Conservation (phyloP, 306 rosid genomes). For the Leucaena leucocephala region DNA sequence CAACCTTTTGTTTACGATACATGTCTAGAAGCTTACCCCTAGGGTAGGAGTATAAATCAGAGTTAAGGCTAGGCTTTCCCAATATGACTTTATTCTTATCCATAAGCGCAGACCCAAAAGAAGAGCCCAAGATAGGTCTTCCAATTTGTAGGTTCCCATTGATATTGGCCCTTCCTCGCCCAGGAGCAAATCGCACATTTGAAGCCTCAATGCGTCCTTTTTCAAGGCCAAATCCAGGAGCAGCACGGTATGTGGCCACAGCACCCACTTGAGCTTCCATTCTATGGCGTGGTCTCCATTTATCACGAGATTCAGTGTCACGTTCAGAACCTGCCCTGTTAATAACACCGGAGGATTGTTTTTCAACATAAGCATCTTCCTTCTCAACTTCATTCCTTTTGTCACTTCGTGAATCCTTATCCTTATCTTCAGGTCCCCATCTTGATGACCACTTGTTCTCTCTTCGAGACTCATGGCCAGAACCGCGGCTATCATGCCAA, state of each 20-base stretch:
- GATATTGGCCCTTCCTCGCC: conserved; percentile 66
- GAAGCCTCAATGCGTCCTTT: conserved; percentile 66
- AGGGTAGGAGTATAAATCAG: conserved; percentile 55
- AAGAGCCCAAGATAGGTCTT: conserved; percentile 48
- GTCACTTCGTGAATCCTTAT: conserved; percentile 66
- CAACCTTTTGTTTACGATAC: conserved; percentile 61
- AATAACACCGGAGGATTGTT: conserved; percentile 50
- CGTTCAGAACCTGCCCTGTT: conserved; percentile 62
- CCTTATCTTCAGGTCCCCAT: conserved; percentile 89
- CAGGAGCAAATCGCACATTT: conserved; percentile 60
- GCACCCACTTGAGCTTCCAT: conserved; percentile 65
- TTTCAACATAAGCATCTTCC: conserved; percentile 59
- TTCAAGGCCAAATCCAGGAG: conserved; percentile 79
- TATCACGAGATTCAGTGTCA: conserved; percentile 69
- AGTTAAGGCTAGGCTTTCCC: conserved; percentile 53
- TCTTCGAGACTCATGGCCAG: conserved; percentile 66
- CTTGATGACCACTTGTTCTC: conserved; percentile 84
- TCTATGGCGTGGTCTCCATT: conserved; percentile 88
- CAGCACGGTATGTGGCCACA: conserved; percentile 67
- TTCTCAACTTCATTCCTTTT: conserved; percentile 64
- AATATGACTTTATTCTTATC: conserved; percentile 45
- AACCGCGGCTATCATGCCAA: conserved; percentile 61
- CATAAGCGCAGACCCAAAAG: conserved; percentile 44
- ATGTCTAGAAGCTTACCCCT: conserved; percentile 80
- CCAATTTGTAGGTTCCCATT: conserved; percentile 56